Evolutionary conservation across 768 basidiomycete genomes (phyloP), one percentile per base, ranked within the genome.

Genomic region (Mycena galopus): DNA sequence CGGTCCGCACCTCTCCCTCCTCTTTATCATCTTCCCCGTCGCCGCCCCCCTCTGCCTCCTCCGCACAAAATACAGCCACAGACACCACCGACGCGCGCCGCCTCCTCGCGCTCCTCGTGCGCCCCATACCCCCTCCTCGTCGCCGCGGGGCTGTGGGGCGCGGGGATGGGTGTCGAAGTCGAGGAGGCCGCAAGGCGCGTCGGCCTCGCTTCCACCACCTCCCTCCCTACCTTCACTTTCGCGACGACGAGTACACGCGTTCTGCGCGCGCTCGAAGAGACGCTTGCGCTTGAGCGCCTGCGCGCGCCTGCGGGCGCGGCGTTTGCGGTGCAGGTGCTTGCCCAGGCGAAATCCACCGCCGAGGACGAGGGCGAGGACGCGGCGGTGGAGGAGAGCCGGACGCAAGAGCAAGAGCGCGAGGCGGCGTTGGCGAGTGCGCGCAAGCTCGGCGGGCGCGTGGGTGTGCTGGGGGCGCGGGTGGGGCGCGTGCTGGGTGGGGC

Each of bases 361-460:
- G 79, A 84, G n/a, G 78, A 81, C 60, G 82, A 84, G 32, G 81
- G 84, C 17, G 6, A 6, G 33, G 33, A 12, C 33, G 12, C 12
- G 33, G n/a, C n/a, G n/a, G n/a, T n/a, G 33, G 33, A 12, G 33
- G 39, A 7, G 39, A 39, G 17, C 11, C 11, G 39, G 33, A 35
- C 12, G 33, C 33, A 35, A 19, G 79, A n/a, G n/a, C n/a, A 81
- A 44, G 86, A 86, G 73, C 84, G 87, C 79, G 79, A 81, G 63
- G 82, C 80, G 35, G 90, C 90, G 0, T 79, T 94, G 44, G 87
- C 88, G 9, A 89, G 89, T 29, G 91, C 92, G 25, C 85, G 85
- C 56, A 89, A 90, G 65, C 86, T 95, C 8, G 92, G 93, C 3
- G 93, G 92, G 1, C 77, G 79, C 14, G 86, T 89, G 0, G 86